A percentile compares a stretch with the other conserved stretches of the same genome.
phyloP scores from a whole-genome alignment of 2,329 filamentous ascomycete genomes.

The Penicillium sp. region DNA sequence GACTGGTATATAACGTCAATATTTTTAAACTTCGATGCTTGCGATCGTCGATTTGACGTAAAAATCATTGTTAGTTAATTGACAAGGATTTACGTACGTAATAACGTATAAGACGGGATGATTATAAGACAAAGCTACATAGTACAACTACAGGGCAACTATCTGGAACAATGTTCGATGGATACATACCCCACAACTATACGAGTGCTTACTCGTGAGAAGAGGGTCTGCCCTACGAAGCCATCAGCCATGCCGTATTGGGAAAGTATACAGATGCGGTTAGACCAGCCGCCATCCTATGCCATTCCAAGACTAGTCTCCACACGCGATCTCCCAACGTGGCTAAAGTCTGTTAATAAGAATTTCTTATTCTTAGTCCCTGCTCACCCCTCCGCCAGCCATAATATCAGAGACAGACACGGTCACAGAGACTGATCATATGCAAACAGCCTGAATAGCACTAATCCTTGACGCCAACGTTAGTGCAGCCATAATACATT shows the following conservation, averaged over 20 bases:
- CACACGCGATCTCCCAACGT: conserved; percentile 13
- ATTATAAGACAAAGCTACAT: no score
- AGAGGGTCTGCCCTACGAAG: conserved; percentile 2
- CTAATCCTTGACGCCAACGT: neutral
- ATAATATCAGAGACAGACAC: neutral
- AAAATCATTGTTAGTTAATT: no score
- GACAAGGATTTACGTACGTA: no score
- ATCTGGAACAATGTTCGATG: no score
- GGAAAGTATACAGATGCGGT: conserved; percentile 8
- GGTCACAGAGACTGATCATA: neutral
- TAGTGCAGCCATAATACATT: neutral
- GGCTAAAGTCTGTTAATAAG: neutral
- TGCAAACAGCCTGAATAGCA: neutral
- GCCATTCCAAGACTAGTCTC: conserved; percentile 16
- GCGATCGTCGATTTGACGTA: no score
- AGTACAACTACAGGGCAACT: no score
- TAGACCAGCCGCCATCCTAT: neutral
- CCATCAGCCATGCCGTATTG: neutral
- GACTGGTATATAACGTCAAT: no score
- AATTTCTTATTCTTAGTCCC: conserved; percentile 1
- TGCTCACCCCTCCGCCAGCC: neutral
- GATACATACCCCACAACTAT: no score
- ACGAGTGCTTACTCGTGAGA: no score
- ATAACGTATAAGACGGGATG: no score
- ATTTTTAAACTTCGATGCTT: no score